These are phyloP conservation scores for Geotrichum cucujoidarum DNA, from an alignment of 1,139 yeast species.

Conservation along the genomic window DNA sequence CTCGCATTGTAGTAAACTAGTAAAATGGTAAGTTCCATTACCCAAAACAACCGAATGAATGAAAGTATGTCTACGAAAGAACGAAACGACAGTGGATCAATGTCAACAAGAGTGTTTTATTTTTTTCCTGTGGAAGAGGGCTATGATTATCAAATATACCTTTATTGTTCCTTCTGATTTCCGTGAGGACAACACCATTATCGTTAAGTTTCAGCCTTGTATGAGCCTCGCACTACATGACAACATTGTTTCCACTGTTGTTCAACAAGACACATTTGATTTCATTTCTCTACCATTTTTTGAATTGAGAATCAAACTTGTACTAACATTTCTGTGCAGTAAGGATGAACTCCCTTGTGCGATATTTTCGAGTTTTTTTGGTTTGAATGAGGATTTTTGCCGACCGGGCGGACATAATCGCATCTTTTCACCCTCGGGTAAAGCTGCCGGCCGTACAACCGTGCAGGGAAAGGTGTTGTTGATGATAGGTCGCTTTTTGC, in stretches of 20 bases:
- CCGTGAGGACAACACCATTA: slow-evolving; percentile 17
- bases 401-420: slow-evolving; percentile 24
- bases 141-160: slow-evolving; percentile 16
- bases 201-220: slow-evolving; percentile 22
- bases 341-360: too few species aligned
- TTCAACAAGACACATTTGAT: too few species aligned
- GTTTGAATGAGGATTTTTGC: slow-evolving; percentile 20
- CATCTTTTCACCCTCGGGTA: slow-evolving; percentile 14
- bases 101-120: too few species aligned
- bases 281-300: neutral
- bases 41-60: too few species aligned
- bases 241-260: neutral
- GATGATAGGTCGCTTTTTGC: slow-evolving; percentile 20
- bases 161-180: slow-evolving; percentile 19
- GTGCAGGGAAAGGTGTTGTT: slow-evolving; percentile 14
- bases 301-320: neutral
- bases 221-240: slow-evolving; percentile 14
- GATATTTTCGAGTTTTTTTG: too few species aligned
- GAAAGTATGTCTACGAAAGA: too few species aligned
- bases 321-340: too few species aligned
- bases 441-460: slow-evolving; percentile 18
- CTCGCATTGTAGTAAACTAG: too few species aligned
- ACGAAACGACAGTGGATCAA: too few species aligned
- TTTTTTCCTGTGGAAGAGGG: neutral
- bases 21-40: slow-evolving; percentile 11